Base-by-base conservation (phyloP, 1,284 basidiomycete genomes). In the Anthracocystis walkeri region DNA sequence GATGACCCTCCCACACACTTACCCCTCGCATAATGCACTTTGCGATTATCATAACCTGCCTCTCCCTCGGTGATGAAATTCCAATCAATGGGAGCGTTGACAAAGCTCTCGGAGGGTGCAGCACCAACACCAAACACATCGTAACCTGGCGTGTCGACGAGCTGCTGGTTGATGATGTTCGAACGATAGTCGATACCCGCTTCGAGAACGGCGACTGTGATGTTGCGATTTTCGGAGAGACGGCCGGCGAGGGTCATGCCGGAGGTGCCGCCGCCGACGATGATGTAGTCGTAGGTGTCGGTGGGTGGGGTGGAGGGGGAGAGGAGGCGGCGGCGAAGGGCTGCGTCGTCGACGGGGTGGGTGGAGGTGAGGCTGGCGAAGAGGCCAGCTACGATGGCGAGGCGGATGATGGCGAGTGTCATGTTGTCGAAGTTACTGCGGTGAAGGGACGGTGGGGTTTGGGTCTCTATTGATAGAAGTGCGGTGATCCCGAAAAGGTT, bases 161-260 rank as follows among this genome's bases (percentile, higher is more conserved):
- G 57, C 44, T 69, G 62, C 35, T 71, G 59, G 44, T 74, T 74
- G 51, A 71, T 41, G 2, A 67, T 49, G 42, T 54, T 60, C 20
- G 52, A 63, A 14, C 48, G 55, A 48, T 72, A 74, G 57, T 80
- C 78, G 45, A 68, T 76, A 29, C 79, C 79, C 0, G 79, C 79
- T 51, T 81, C 79, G 21, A 82, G 65, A 4, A 82, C 80, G 29
- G 65, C 64, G n/a, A 82, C 80, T 2, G 75, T 77, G 21, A 77
- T 65, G 21, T 18, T 35, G 3, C 56, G 45, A 41, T 80, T 67
- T 50, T 82, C 77, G 21, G 65, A 70, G 3, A 82, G 71, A n/a
- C 80, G 69, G 1, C n/a, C 58, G 6, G 80, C 79, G 4, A 82
- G 63, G 4, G 77, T 67, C 58, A 82, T 65, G 11, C 80, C 80